Base-by-base conservation (phyloP, 2,329 filamentous ascomycete genomes). In the Penicillium sumatraense region DNA sequence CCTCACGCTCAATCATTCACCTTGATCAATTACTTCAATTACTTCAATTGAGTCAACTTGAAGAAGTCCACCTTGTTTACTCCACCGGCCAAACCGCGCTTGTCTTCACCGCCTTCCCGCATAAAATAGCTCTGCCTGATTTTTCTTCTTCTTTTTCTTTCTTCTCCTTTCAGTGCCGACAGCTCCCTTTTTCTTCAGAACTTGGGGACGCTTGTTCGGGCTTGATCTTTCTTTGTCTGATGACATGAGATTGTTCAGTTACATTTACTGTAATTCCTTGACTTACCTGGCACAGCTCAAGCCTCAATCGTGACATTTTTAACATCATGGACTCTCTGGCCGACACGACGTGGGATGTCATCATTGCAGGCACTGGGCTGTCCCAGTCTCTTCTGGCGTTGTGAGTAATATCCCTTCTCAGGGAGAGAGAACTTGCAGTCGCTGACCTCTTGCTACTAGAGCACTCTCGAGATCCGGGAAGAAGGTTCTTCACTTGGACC, bases 401-500 rank as follows among this genome's bases (percentile, higher is more conserved):
- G 89, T 93, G 72, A 78, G 82, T 66, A 27, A 5, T 14, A 18
- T 44, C 13, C 44, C 13, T 9, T 29, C 27, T 8, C 14, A 47
- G 49, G 54, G 21, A 71, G 50, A 46, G 20, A 3, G 27, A 36
- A 49, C 27, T 36, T 47, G 20, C 49, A 36, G 50, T 27, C 53
- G 35, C 78, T 78, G 85, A 91, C 87, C 59, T 76, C 71, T 68
- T n/a, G n/a, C 74, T 71, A 68, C 60, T 63, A 98, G 93, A 83
- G 89, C 93, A 68, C 83, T 98, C 67, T 98, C 93, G 64, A 89
- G 93, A 70, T 96, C 92, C 59, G 88, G 87, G 71, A 96, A 96
- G 81, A 95, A 91, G 68, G 85, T 97, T 63, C 84, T 98, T 57
- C 93, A 98, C 73, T 80, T 97, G 71, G 93, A 98, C 72, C 83